Evolutionary conservation across 2,329 filamentous ascomycete species (phyloP).

Genomic region (Clonostachys byssicola): DNA sequence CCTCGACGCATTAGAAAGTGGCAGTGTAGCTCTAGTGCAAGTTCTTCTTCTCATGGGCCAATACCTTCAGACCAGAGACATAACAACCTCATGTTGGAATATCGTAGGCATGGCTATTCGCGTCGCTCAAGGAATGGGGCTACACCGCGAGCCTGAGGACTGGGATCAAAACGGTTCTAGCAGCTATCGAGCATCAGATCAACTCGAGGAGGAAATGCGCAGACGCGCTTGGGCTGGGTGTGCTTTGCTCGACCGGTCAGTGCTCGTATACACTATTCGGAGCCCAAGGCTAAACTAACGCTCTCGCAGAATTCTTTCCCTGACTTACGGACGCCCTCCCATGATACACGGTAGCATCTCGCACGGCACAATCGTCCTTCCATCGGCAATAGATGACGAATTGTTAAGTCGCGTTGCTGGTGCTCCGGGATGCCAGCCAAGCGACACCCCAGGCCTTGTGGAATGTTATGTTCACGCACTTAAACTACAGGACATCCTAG

Average conservation of each 20-base stretch:
- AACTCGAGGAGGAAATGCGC: not conserved
- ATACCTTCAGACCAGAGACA: slow-evolving; percentile 16
- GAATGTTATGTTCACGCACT: not conserved
- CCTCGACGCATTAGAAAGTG: not conserved
- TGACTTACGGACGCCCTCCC: slow-evolving; percentile 1
- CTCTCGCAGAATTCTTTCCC: not conserved
- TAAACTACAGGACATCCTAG: not conserved
- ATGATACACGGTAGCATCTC: not conserved
- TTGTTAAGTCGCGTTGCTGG: not conserved
- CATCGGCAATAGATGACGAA: not conserved
- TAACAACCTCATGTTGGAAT: slow-evolving; percentile 13
- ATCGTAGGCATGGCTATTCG: slow-evolving; percentile 15
- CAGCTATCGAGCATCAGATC: not conserved
- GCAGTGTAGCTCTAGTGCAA: slow-evolving; percentile 13
- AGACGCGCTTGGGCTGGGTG: not conserved
- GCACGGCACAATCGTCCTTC: not conserved
- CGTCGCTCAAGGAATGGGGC: slow-evolving; percentile 14
- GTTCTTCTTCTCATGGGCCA: slow-evolving; percentile 13
- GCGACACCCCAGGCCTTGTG: not conserved
- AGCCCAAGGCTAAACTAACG: too few species aligned
- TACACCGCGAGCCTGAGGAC: slow-evolving; percentile 8
- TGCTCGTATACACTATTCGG: not conserved
- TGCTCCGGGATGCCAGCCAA: not conserved
- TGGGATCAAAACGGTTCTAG: not conserved
- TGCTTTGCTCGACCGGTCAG: not conserved